Evolutionary conservation across 805 yeast genomes (phyloP), one percentile per base, ranked within the genome.

Genomic region (Trichomonascus vanleenenianus): DNA sequence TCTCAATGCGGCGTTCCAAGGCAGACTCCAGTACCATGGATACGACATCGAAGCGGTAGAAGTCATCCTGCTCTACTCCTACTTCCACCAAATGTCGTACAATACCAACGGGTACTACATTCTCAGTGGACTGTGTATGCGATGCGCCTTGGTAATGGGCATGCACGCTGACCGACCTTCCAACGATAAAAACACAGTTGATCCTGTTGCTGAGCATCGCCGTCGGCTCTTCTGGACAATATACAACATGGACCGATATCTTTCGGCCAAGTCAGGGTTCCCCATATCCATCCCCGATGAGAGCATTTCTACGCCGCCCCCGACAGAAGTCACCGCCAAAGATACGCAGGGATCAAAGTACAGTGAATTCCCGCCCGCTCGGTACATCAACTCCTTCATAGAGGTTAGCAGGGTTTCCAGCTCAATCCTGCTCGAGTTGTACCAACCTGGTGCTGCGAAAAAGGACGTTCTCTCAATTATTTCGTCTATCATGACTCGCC

Each of bases 161-260:
- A 15, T 55, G 25, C 56, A 55, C 44, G 54, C 40, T 2, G 48
- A 44, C 7, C 30, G 38, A n/a, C 15, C 47, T 3, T 14, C 40
- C 1, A 27, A 34, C n/a, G 36, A 42, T 3, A 55, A 54, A 27
- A 10, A 10, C 20, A 4, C 20, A 3, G 30, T 12, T 9, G 22
- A 22, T 16, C n/a, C 40, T 4, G 33, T 25, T n/a, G 25, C 18
- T 14, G 59, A 55, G 30, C 59, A 55, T 15, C 37, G 56, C 11
- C 33, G 59, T 5, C 31, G 59, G 11, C 40, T 55, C 9, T 55
- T 56, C 55, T 55, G 59, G 59, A 50, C 59, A 9, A 47, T 54
- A 3, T 55, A 50, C 31, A 47, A 44, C 27, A 15, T 51, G 27
- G 59, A 55, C 39, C 40, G 56, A 9, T 55, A 52, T 32, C 38